Conservation (phyloP, 2,329 filamentous ascomycete species). For the Cladophialophora psammophila region DNA sequence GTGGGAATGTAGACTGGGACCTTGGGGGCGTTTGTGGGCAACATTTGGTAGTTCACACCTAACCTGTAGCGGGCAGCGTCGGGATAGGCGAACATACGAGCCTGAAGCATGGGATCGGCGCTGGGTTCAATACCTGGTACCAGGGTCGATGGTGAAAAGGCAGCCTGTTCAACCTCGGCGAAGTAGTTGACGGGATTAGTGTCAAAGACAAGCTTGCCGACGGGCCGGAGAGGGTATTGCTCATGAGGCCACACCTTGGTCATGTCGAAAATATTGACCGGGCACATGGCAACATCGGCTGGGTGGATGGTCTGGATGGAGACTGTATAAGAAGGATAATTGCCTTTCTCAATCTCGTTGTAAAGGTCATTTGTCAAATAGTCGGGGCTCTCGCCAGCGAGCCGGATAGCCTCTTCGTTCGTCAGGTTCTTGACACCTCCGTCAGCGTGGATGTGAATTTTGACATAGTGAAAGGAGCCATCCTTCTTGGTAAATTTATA, state of each 20-base stretch:
- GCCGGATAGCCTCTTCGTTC: slow-evolving; percentile 62
- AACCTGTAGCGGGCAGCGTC: slow-evolving; percentile 58
- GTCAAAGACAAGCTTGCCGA: slow-evolving; percentile 71
- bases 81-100: slow-evolving; percentile 67
- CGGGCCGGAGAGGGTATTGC: slow-evolving; percentile 66
- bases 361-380: slow-evolving; percentile 70
- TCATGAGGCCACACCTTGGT: slow-evolving; percentile 74
- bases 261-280: slow-evolving; percentile 71
- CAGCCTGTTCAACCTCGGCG: slow-evolving; percentile 69
- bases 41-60: slow-evolving; percentile 51
- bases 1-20: slow-evolving; percentile 60
- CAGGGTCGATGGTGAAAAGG: slow-evolving; percentile 70
- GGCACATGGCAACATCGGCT: slow-evolving; percentile 66
- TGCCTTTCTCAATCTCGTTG: slow-evolving; percentile 66
- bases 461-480: slow-evolving; percentile 70
- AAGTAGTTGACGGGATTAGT: slow-evolving; percentile 73
- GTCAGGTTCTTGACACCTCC: slow-evolving; percentile 68
- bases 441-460: slow-evolving; percentile 70
- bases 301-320: slow-evolving; percentile 70
- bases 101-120: slow-evolving; percentile 69
- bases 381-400: slow-evolving; percentile 67
- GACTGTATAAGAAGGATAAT: slow-evolving; percentile 69
- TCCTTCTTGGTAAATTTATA: slow-evolving; percentile 72
- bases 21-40: slow-evolving; percentile 48
- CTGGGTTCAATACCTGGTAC: slow-evolving; percentile 70